A percentile compares a stretch with the other conserved stretches of the same genome.
These are phyloP conservation scores for Lomentospora prolificans DNA, from an alignment of 2,329 filamentous ascomycete genomes.

Conservation along the genomic window DNA sequence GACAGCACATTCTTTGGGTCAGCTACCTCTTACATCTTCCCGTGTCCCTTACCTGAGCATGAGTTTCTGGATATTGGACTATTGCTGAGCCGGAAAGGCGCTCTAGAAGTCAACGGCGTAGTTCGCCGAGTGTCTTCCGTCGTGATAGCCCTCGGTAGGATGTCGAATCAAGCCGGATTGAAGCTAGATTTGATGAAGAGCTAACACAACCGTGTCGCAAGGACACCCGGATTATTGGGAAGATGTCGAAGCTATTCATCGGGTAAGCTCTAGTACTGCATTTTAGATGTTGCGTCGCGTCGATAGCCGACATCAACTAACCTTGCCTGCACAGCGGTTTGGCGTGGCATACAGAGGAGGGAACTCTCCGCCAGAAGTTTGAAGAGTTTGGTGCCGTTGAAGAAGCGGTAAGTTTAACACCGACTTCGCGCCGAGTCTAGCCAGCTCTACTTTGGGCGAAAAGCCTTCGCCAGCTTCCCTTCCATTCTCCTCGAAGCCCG, in stretches of 20 bases:
- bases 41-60: too few relatives aligned
- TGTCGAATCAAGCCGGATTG: too few relatives aligned
- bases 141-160: too few relatives aligned
- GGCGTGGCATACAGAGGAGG: conserved; percentile 95
- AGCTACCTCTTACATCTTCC: too few relatives aligned
- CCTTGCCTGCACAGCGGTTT: conserved; percentile 57
- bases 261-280: conserved; percentile 51
- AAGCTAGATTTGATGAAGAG: too few relatives aligned
- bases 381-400: conserved; percentile 84
- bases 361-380: conserved; percentile 79
- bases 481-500: neutral
- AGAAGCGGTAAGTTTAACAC: conserved; percentile 69
- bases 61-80: too few relatives aligned
- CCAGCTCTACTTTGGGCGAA: neutral
- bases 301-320: neutral
- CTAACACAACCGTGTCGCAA: neutral
- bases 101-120: too few relatives aligned
- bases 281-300: neutral
- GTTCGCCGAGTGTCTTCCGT: too few relatives aligned
- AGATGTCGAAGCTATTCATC: conserved; percentile 91
- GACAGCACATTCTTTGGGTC: too few relatives aligned
- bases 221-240: conserved; percentile 11
- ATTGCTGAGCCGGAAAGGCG: too few relatives aligned
- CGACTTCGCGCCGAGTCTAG: neutral
- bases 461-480: neutral